Evolutionary conservation across 1,284 basidiomycete genomes (phyloP).

Genomic region (Apiotrichum gamsii): DNA sequence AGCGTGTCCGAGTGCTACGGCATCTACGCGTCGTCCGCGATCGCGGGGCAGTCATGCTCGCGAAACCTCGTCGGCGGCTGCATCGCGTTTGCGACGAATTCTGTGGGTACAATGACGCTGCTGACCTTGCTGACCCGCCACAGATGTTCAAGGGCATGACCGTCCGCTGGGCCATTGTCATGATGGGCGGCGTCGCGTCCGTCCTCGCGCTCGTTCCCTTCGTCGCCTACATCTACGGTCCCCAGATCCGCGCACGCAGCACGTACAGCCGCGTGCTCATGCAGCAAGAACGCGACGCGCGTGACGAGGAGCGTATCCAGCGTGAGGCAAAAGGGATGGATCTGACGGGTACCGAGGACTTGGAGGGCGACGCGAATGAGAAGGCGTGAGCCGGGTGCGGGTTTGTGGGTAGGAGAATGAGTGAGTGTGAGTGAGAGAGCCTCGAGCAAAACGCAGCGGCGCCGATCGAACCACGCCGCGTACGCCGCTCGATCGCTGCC

Average conservation of each 20-base stretch:
- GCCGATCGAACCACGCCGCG: too few species aligned
- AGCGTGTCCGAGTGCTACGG: constrained; percentile 27
- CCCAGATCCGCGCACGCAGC: constrained; percentile 31
- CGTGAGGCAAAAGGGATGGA: constrained; percentile 8
- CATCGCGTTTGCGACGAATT: constrained; percentile 15
- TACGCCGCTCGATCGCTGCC: too few species aligned
- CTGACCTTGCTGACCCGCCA: neutral
- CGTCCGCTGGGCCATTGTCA: constrained; percentile 12
- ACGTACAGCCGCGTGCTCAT: constrained; percentile 37
- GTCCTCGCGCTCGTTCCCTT: constrained; percentile 37
- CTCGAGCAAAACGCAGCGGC: too few species aligned
- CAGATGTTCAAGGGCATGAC: constrained; percentile 14
- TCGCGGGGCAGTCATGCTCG: constrained; percentile 24
- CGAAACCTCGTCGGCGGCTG: constrained; percentile 25
- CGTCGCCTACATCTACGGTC: constrained; percentile 35
- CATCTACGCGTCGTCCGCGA: constrained; percentile 20
- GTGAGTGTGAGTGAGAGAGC: too few species aligned
- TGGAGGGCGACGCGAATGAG: constrained; percentile 3
- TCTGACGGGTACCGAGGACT: constrained; percentile 3
- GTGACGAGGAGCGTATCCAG: constrained; percentile 21
- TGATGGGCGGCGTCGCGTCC: constrained; percentile 11
- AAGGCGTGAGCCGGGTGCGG: too few species aligned
- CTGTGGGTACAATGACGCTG: neutral
- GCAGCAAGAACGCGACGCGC: constrained; percentile 33
- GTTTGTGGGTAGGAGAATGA: neutral